Evolutionary conservation across 495 filamentous ascomycete genomes (phyloP).

Genomic region (Cercophora newfieldiana): DNA sequence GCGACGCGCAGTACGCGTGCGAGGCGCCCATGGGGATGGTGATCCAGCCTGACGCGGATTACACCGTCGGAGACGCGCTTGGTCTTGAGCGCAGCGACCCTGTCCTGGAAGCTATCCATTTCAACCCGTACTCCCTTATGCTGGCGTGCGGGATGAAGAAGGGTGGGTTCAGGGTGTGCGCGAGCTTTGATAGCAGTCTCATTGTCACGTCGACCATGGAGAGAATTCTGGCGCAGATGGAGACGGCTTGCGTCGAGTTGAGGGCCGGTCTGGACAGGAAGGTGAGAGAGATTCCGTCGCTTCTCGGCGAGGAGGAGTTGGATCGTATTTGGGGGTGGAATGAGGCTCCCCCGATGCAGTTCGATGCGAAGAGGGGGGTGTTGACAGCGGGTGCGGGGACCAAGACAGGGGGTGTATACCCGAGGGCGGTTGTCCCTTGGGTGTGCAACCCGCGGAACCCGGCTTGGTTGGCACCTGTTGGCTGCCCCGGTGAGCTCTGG

Average conservation of each 20-base stretch:
- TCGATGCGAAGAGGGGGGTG: background rate
- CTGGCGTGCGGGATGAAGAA: slow-evolving; percentile 17
- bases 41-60: slow-evolving; percentile 44
- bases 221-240: slow-evolving; percentile 20
- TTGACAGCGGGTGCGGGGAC: background rate
- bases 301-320: slow-evolving; percentile 1
- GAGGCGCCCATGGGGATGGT: slow-evolving; percentile 54
- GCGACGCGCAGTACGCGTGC: slow-evolving; percentile 63
- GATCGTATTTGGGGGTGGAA: slow-evolving; percentile 23
- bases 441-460: slow-evolving; percentile 29
- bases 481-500: slow-evolving; percentile 73
- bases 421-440: slow-evolving; percentile 23
- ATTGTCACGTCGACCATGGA: slow-evolving; percentile 9
- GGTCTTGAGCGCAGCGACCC: slow-evolving; percentile 35
- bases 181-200: slow-evolving; percentile 21
- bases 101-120: slow-evolving; percentile 20
- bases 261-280: slow-evolving; percentile 1
- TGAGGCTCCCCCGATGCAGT: background rate
- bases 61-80: slow-evolving; percentile 33
- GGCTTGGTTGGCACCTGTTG: slow-evolving; percentile 56
- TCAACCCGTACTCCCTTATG: slow-evolving; percentile 26
- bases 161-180: slow-evolving; percentile 18
- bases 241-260: slow-evolving; percentile 17
- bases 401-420: slow-evolving; percentile 10
- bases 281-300: slow-evolving; percentile 7